Evolutionary conservation across 805 yeast genomes (phyloP).

Genomic region (Saccharomycopsis microspora): DNA sequence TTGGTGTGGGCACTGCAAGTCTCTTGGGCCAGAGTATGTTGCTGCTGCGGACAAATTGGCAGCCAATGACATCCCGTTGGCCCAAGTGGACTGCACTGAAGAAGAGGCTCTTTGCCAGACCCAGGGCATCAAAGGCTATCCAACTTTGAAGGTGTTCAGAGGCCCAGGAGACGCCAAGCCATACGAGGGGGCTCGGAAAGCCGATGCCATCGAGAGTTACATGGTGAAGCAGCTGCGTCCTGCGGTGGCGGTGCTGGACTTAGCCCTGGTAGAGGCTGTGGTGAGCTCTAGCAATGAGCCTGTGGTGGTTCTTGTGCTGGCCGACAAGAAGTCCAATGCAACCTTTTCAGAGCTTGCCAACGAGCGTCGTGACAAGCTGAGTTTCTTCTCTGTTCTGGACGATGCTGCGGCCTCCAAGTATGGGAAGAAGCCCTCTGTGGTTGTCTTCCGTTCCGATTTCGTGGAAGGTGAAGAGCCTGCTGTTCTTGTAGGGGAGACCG

Average conservation of each 20-base stretch:
- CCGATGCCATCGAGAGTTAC: slow-evolving; percentile 65
- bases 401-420: slow-evolving; percentile 29
- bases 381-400: slow-evolving; percentile 25
- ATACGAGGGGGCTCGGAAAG: slow-evolving; percentile 77
- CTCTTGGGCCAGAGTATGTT: slow-evolving; percentile 68
- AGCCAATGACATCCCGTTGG: slow-evolving; percentile 55
- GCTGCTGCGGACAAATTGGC: slow-evolving; percentile 58
- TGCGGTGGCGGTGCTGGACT: slow-evolving; percentile 43
- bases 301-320: slow-evolving; percentile 43
- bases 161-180: slow-evolving; percentile 32
- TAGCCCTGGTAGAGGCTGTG: slow-evolving; percentile 34
- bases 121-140: slow-evolving; percentile 70
- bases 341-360: slow-evolving; percentile 28
- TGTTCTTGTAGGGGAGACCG: slow-evolving; percentile 18
- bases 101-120: slow-evolving; percentile 60
- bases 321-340: slow-evolving; percentile 20
- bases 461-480: slow-evolving; percentile 22
- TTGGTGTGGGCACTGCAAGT: slow-evolving; percentile 97
- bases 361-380: slow-evolving; percentile 30
- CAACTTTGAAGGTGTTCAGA: slow-evolving; percentile 70
- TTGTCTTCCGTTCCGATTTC: slow-evolving; percentile 29
- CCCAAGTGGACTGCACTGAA: slow-evolving; percentile 79
- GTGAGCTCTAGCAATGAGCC: slow-evolving; percentile 30
- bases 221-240: slow-evolving; percentile 81
- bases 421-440: slow-evolving; percentile 34